Base-by-base conservation (phyloP, 768 basidiomycete species). In the Xanthoconium purpureum region DNA sequence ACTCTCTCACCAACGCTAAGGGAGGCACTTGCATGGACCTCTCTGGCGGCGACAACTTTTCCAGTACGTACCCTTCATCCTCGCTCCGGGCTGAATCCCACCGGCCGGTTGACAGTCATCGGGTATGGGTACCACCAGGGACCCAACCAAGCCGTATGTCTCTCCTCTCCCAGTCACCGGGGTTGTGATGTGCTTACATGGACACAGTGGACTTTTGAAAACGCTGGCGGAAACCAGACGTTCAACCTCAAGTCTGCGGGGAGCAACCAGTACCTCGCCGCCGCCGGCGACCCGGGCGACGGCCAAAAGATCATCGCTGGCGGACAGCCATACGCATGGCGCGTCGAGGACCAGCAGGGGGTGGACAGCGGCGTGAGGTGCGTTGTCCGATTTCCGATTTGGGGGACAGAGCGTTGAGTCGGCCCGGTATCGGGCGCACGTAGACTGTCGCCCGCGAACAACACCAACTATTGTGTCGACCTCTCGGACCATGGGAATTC, bases 1-100 rank as follows among this genome's bases (percentile, higher is more conserved):
- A 81, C 71, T 73, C 60, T 35, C 74, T 86, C 61, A 71, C 65
- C 39, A 87, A 86, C 68, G 75, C 69, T 62, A 78, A 82, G 67
- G 72, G 76, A 9, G 77, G 76, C 3, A 85, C 79, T 6, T 80
- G 75, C 29, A 59, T 84, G 28, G 83, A 86, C 62, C 74, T 85
- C 54, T 85, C 84, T 17, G 82, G 77, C 4, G 71, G 55, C 9
- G 83, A 85, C 63, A 75, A 80, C 55, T 64, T 45, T 9, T 74
- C 80, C 47, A 74, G 81, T 81, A 55, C 29, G 79, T 70, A 6
- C 37, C 13, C 2, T 15, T 6, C 20, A 1, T 3, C 28, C 24
- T 24, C 3, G 20, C 35, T 20, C 12, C 20, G 4, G 8, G 9
- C n/a, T 11, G 3, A 15, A 7, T 32, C 6, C 52, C 40, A 50